Conservation (phyloP, 495 filamentous ascomycete species). For the Achaetomiella virescens region DNA sequence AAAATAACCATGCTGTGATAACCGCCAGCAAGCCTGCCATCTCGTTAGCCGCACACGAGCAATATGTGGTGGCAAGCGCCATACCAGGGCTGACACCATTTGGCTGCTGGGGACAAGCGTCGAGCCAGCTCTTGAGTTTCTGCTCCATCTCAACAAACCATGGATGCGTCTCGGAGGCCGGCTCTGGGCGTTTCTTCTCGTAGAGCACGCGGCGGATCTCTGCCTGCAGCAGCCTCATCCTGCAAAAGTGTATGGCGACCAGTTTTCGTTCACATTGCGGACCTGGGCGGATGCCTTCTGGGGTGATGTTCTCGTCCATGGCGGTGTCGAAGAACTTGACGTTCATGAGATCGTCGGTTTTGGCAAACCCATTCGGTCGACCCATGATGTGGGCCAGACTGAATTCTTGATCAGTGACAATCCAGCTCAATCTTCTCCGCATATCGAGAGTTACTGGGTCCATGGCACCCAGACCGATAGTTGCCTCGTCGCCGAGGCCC, state of each 20-base stretch:
- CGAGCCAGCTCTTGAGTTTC: constrained; percentile 68
- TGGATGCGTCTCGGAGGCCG: constrained; percentile 66
- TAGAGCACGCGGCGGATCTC: constrained; percentile 83
- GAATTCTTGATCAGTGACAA: constrained; percentile 75
- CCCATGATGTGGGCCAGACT: constrained; percentile 83
- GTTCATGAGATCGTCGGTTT: constrained; percentile 69
- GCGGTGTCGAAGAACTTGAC: constrained; percentile 74
- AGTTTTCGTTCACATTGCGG: constrained; percentile 69
- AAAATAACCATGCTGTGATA: constrained; percentile 81
- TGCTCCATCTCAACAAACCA: constrained; percentile 78
- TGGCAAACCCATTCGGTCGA: constrained; percentile 74
- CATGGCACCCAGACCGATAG: constrained; percentile 53
- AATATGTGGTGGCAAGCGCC: too few species aligned
- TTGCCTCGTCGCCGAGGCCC: constrained; percentile 77
- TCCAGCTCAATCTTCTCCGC: constrained; percentile 81
- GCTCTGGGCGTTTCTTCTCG: constrained; percentile 65
- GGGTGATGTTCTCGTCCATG: constrained; percentile 72
- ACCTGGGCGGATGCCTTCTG: constrained; percentile 64
- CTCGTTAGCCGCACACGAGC: neutral
- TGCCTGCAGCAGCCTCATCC: constrained; percentile 81
- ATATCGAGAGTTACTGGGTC: constrained; percentile 76
- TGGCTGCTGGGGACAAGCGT: constrained; percentile 39
- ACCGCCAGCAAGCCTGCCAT: constrained; percentile 64
- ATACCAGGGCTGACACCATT: constrained; percentile 51
- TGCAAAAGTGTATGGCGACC: constrained; percentile 84